Evolutionary conservation across 257 asterid species (phyloP).

Genomic region (Nicotiana tabacum): DNA sequence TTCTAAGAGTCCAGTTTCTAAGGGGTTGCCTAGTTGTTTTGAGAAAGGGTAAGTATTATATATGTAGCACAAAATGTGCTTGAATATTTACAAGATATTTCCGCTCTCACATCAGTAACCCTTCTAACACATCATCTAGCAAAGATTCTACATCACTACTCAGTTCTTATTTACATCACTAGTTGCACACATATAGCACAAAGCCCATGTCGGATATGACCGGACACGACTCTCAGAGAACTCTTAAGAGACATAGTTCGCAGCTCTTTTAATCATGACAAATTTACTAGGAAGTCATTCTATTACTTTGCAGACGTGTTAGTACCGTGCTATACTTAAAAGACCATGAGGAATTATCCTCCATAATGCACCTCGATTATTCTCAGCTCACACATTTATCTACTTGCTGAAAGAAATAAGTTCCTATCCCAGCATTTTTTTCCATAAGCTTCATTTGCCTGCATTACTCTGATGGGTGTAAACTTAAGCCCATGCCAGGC

Average conservation of each 20-base stretch:
- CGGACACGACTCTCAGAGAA: slow-evolving; percentile 1
- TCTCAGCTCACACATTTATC: not conserved
- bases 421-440: not conserved
- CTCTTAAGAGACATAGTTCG: not conserved
- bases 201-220: not conserved
- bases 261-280: not conserved
- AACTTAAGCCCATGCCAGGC: not conserved
- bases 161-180: no score
- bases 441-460: not conserved
- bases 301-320: not conserved
- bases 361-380: not conserved
- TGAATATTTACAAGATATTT: no score
- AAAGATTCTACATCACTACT: no score
- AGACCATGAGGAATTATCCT: slow-evolving; percentile 5
- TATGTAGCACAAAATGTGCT: no score
- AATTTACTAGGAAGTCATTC: not conserved
- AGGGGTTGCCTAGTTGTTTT: not conserved
- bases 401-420: not conserved
- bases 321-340: not conserved
- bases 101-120: no score
- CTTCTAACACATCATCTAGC: no score
- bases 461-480: not conserved
- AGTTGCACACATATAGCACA: not conserved
- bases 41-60: no score
- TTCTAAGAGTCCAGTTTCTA: not conserved